phyloP scores from a whole-genome alignment of 768 basidiomycete species.

The Coprinopsis sp. region DNA sequence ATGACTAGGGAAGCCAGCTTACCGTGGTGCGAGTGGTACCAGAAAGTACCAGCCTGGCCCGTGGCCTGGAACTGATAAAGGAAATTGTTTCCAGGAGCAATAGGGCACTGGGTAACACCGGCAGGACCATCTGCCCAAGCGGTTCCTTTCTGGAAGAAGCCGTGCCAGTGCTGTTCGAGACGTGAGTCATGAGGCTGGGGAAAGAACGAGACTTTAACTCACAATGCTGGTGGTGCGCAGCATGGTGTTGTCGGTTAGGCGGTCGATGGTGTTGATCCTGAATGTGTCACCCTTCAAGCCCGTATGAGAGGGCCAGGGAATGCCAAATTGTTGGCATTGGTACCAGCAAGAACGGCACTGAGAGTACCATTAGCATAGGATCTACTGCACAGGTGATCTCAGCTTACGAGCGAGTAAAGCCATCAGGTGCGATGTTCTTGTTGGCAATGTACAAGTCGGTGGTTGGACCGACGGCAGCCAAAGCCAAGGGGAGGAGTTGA shows the following conservation, averaged over 20 bases:
- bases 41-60: slow-evolving; percentile 41
- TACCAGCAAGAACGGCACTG: slow-evolving; percentile 10
- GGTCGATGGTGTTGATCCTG: slow-evolving; percentile 41
- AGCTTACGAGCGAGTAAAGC: slow-evolving; percentile 30
- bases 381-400: too few species aligned
- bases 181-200: neutral
- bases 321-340: neutral
- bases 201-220: slow-evolving; percentile 9
- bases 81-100: slow-evolving; percentile 34
- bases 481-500: neutral
- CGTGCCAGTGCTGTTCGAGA: slow-evolving; percentile 41
- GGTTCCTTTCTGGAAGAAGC: slow-evolving; percentile 31
- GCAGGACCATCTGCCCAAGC: slow-evolving; percentile 37
- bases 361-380: too few species aligned
- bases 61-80: slow-evolving; percentile 31
- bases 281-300: slow-evolving; percentile 33
- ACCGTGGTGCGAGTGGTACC: slow-evolving; percentile 37
- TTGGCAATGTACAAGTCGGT: slow-evolving; percentile 30
- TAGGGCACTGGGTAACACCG: slow-evolving; percentile 39
- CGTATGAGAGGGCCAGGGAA: slow-evolving; percentile 23
- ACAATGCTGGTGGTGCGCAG: slow-evolving; percentile 45
- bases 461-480: slow-evolving; percentile 40
- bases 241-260: slow-evolving; percentile 44
- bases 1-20: slow-evolving; percentile 9
- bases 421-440: slow-evolving; percentile 36